Evolutionary conservation across 768 basidiomycete genomes (phyloP).

Genomic region (Paxillus involutus): DNA sequence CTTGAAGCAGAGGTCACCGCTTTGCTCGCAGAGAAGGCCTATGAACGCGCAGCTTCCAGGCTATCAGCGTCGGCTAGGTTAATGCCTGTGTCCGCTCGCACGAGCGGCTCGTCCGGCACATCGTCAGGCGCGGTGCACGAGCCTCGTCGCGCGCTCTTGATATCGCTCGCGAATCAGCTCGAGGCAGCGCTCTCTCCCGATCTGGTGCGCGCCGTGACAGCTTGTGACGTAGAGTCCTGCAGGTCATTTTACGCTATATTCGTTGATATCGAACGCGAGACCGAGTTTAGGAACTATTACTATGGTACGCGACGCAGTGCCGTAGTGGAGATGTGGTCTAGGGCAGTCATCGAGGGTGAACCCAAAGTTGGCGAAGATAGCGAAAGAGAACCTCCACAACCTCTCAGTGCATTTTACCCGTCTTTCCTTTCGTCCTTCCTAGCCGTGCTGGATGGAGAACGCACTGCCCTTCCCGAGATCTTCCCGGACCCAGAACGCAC

Average conservation of each 20-base stretch:
- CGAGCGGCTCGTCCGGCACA: conserved; percentile 51
- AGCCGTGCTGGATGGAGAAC: conserved; percentile 65
- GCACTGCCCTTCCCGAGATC: conserved; percentile 73
- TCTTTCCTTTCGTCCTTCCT: conserved; percentile 75
- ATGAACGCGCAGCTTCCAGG: conserved; percentile 88
- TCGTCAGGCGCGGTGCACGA: conserved; percentile 52
- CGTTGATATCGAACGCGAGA: conserved; percentile 85
- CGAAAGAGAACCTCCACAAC: conserved; percentile 48
- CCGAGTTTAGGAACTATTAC: conserved; percentile 94
- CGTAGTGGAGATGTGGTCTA: conserved; percentile 71
- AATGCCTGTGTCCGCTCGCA: conserved; percentile 92
- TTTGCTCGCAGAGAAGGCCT: conserved; percentile 75
- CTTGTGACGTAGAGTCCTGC: conserved; percentile 72
- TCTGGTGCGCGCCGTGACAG: conserved; percentile 81
- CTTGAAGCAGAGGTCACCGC: conserved; percentile 90
- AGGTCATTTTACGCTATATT: conserved; percentile 85
- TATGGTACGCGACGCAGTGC: conserved; percentile 75
- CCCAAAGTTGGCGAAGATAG: conserved; percentile 7
- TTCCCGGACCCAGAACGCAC: conserved; percentile 83
- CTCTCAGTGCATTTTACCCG: conserved; percentile 68
- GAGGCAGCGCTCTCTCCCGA: conserved; percentile 92
- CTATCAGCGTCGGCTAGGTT: conserved; percentile 86
- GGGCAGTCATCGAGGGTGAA: conserved; percentile 42
- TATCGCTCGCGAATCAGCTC: conserved; percentile 92
- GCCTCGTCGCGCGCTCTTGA: conserved; percentile 78